Conservation (phyloP, 805 yeast genomes). For the Lipomyces orientalis region DNA sequence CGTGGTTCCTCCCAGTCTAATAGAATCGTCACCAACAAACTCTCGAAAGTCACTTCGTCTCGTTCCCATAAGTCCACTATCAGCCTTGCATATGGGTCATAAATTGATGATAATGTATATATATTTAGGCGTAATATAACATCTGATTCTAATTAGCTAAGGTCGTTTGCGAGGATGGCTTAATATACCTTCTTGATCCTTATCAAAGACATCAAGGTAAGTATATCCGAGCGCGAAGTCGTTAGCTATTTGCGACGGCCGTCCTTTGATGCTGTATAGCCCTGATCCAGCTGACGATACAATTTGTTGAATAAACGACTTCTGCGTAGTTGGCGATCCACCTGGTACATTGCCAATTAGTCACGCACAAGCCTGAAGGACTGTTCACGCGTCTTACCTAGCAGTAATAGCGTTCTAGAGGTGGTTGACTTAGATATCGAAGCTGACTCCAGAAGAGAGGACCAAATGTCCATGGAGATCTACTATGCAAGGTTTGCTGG, state of each 20-base stretch:
- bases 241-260: conserved; percentile 24
- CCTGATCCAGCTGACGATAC: conserved; percentile 14
- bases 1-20: conserved; percentile 35
- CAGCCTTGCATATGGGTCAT: conserved; percentile 13
- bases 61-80: conserved; percentile 20
- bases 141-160: conserved; percentile 14
- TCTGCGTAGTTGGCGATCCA: conserved; percentile 22
- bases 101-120: conserved; percentile 26
- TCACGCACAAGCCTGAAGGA: background rate
- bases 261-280: conserved; percentile 12
- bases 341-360: conserved; percentile 5
- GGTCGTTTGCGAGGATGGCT: background rate
- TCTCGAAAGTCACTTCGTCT: conserved; percentile 14
- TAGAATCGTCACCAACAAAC: conserved; percentile 22
- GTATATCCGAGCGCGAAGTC: conserved; percentile 41
- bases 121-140: conserved; percentile 23
- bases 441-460: conserved; percentile 23
- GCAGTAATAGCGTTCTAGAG: conserved; percentile 15
- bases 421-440: conserved; percentile 5
- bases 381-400: conserved; percentile 18
- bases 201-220: conserved; percentile 40
- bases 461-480: conserved; percentile 21
- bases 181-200: conserved; percentile 36
- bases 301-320: conserved; percentile 18
- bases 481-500: background rate